phyloP scores from a whole-genome alignment of 148 eudicot genomes.

The Fallopia convolvulus region DNA sequence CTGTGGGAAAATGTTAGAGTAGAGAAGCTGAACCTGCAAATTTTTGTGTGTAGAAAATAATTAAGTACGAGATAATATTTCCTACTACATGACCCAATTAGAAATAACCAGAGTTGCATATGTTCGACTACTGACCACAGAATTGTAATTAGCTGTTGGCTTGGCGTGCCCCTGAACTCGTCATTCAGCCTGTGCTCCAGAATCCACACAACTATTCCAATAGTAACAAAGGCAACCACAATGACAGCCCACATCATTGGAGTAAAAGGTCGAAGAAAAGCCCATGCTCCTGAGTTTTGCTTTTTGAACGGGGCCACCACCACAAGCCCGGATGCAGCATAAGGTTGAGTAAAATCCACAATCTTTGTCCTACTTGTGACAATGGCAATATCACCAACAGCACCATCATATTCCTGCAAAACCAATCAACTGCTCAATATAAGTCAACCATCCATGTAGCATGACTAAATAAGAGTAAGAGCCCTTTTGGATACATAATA shows the following conservation, averaged over 20 bases:
- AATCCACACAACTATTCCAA: conserved; percentile 90
- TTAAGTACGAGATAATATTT: background rate
- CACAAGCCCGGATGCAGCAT: conserved; percentile 76
- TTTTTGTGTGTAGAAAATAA: background rate
- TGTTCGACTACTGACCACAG: conserved; percentile 55
- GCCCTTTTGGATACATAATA: no score
- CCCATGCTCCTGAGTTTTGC: conserved; percentile 70
- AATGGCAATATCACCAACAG: conserved; percentile 87
- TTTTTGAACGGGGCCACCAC: conserved; percentile 72
- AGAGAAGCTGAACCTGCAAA: conserved; percentile 95
- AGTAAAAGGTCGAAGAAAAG: conserved; percentile 82
- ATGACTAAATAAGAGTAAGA: background rate
- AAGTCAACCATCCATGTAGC: background rate
- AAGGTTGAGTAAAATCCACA: conserved; percentile 94
- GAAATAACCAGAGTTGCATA: background rate
- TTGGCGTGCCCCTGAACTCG: conserved; percentile 86
- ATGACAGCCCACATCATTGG: conserved; percentile 68
- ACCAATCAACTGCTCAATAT: background rate
- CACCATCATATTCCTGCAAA: conserved; percentile 66
- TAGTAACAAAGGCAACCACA: conserved; percentile 56
- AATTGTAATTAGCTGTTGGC: conserved; percentile 66
- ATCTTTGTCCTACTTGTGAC: conserved; percentile 64
- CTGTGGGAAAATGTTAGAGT: conserved; percentile 87
- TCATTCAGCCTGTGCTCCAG: conserved; percentile 88
- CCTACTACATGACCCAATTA: background rate